Base-by-base conservation (phyloP, 129 eudicot species). In the carrot (Daucus carota) region DNA sequence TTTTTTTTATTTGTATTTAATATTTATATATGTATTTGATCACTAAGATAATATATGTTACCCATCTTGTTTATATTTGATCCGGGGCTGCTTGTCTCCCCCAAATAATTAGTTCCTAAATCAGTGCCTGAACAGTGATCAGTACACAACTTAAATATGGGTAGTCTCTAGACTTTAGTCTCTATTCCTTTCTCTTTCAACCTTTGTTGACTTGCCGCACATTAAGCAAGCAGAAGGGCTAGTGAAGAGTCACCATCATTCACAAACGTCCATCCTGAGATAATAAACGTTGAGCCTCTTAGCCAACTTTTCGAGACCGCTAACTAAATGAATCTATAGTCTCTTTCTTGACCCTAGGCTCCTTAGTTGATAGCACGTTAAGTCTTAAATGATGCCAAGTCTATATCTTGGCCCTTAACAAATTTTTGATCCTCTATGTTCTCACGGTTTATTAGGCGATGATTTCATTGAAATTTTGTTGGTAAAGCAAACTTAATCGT, bases 151-250 rank as follows among this genome's bases (percentile, higher is more conserved):
- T 62, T 62, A 62, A 62, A 62, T 13, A 62, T 62, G 38, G 8
- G 38, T 62, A 62, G n/a, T 69, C 31, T 69, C 26, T 36, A 18
- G 42, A 20, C 26, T 20, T 2, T 1, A 16, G 20, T n/a, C n/a
- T 69, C 28, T 40, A 10, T 69, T 20, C 26, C 29, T 70, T 22
- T 70, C 46, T 41, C 31, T 70, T 11, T 40, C 73, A n/a, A n/a
- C 73, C 79, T 29, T 70, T 75, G 63, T 77, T 77, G 80, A 77
- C 80, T 67, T 65, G 16, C 3, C 40, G 68, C 14, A 17, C 54
- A 32, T 32, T 44, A 71, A 31, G 63, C 70, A 66, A 62, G 34
- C 33, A 42, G 33, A 22, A 17, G 46, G 36, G 32, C 45, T 44
- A 8, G 22, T 52, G 62, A 31, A 54, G 5, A n/a, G 63, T 54